Conservation (phyloP, 2,329 filamentous ascomycete species). For the Celoporthe dispersa region DNA sequence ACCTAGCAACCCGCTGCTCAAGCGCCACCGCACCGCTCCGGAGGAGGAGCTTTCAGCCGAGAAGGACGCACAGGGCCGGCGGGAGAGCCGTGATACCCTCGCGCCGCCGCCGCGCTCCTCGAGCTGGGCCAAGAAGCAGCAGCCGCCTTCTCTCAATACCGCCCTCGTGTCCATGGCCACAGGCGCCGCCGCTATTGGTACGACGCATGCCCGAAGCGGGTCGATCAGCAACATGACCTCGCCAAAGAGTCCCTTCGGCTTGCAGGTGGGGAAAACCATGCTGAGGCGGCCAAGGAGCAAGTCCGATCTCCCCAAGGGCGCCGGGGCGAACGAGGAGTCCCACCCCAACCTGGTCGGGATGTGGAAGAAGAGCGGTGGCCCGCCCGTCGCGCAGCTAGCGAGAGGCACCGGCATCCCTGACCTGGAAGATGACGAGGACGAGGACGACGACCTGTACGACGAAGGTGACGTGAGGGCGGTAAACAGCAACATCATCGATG, state of each 20-base stretch:
- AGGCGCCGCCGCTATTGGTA: constrained; percentile 59
- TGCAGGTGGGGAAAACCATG: constrained; percentile 50
- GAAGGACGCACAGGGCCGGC: constrained; percentile 39
- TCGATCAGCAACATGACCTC: constrained; percentile 62
- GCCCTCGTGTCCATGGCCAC: constrained; percentile 60
- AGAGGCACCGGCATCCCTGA: constrained; percentile 39
- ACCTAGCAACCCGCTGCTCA: constrained; percentile 51
- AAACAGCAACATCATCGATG: constrained; percentile 64
- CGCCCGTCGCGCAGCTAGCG: constrained; percentile 54
- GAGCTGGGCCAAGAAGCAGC: constrained; percentile 57
- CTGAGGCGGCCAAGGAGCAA: constrained; percentile 61
- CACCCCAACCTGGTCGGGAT: constrained; percentile 53
- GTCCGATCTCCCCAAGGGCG: constrained; percentile 53
- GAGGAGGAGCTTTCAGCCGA: constrained; percentile 40
- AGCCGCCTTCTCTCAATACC: constrained; percentile 62
- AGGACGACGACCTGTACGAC: constrained; percentile 54
- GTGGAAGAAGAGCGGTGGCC: constrained; percentile 58
- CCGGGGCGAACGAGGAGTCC: constrained; percentile 41
- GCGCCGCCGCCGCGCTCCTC: constrained; percentile 55
- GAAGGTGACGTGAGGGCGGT: constrained; percentile 67
- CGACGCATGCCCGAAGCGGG: constrained; percentile 60
- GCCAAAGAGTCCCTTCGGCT: constrained; percentile 54
- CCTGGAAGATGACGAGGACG: constrained; percentile 50
- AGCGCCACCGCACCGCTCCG: constrained; percentile 51
- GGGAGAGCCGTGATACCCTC: constrained; percentile 53